Evolutionary conservation across 306 rosid species (phyloP).

Genomic region (Crotalaria pallida): DNA sequence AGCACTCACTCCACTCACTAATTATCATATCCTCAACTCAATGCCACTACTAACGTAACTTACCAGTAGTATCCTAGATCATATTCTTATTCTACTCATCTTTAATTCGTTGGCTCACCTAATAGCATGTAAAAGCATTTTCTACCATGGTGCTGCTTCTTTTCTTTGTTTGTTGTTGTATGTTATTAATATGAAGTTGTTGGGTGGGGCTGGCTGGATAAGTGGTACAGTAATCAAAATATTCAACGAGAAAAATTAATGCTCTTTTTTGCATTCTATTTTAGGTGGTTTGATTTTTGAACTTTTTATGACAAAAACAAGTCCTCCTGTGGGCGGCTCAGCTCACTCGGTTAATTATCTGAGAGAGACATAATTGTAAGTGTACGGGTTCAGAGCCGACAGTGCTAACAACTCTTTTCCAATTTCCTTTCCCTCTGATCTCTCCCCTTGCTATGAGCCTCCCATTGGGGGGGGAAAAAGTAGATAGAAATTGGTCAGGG

Average conservation of each 20-base stretch:
- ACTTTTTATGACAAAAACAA: neutral
- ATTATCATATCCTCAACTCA: slow-evolving; percentile 21
- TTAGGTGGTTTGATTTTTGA: neutral
- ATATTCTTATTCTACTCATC: too few relatives aligned
- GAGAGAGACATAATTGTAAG: too few relatives aligned
- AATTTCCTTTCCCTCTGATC: too few relatives aligned
- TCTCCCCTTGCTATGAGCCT: too few relatives aligned
- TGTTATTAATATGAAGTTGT: slow-evolving; percentile 9
- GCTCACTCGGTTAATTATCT: too few relatives aligned
- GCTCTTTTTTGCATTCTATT: slow-evolving; percentile 11
- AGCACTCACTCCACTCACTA: too few relatives aligned
- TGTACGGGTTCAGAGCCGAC: too few relatives aligned
- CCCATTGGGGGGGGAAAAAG: too few relatives aligned
- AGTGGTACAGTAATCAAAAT: slow-evolving; percentile 4
- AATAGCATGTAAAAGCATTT: slow-evolving; percentile 18
- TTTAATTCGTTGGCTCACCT: slow-evolving; percentile 24
- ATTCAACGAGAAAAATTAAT: neutral
- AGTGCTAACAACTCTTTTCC: too few relatives aligned
- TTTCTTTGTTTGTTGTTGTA: slow-evolving; percentile 21
- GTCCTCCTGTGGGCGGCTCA: too few relatives aligned
- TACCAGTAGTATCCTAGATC: too few relatives aligned
- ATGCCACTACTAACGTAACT: too few relatives aligned
- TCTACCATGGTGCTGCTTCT: slow-evolving; percentile 24
- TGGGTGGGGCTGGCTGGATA: slow-evolving; percentile 28
- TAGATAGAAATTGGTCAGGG: slow-evolving; percentile 7